phyloP scores from a whole-genome alignment of 2,329 filamentous ascomycete genomes.

The Penicillium decumbens region DNA sequence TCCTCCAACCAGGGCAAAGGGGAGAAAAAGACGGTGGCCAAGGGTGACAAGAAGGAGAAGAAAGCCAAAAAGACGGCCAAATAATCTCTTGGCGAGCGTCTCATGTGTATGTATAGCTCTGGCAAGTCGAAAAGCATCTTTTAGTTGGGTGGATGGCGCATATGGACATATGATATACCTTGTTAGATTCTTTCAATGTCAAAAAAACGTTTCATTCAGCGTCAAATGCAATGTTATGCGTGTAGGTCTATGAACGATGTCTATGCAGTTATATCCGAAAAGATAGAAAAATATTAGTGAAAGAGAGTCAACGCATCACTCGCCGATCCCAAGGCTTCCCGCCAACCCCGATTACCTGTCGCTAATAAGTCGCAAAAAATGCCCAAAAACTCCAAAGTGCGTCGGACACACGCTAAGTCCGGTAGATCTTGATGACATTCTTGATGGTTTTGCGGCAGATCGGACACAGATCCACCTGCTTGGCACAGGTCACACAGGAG shows the following conservation, averaged over 20 bases:
- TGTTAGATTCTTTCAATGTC: constrained; percentile 14
- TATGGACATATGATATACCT: constrained; percentile 28
- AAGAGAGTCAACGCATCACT: constrained; percentile 1
- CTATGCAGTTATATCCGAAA: constrained; percentile 7
- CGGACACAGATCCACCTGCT: constrained; percentile 56
- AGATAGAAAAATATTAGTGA: constrained; percentile 6
- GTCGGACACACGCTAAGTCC: constrained; percentile 29
- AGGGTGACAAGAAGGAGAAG: constrained; percentile 19
- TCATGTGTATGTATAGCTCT: constrained; percentile 23
- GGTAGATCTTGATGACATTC: constrained; percentile 56
- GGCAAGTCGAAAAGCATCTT: constrained; percentile 26
- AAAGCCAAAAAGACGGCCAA: constrained; percentile 25
- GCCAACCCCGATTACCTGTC: constrained; percentile 1
- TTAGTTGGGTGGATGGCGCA: constrained; percentile 22
- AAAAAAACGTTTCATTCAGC: constrained; percentile 3
- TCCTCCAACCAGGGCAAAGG: constrained; percentile 9
- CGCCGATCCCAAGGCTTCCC: not conserved
- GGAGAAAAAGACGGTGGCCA: constrained; percentile 18
- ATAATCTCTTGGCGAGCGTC: constrained; percentile 20
- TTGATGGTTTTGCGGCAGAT: constrained; percentile 57
- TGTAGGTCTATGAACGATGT: constrained; percentile 1
- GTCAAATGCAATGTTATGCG: not conserved
- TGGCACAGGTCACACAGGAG: constrained; percentile 57
- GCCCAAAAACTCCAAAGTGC: constrained; percentile 11
- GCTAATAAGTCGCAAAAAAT: not conserved